Conservation (phyloP, 345 rosid genomes). For the Noccaea bulbosa region DNA sequence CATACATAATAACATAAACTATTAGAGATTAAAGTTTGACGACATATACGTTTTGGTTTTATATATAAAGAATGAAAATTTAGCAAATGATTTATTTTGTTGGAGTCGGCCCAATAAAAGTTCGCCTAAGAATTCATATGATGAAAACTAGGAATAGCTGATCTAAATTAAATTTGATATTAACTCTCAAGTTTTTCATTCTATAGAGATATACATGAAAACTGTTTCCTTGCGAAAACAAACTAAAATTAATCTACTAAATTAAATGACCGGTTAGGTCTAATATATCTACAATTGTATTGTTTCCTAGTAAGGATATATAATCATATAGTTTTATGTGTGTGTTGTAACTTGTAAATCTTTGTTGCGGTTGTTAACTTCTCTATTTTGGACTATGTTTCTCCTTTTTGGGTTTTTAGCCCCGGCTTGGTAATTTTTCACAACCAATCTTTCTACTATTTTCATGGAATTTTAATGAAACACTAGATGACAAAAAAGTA, state of each 20-base stretch:
- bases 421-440: no score
- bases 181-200: background rate
- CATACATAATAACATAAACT: background rate
- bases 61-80: background rate
- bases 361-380: no score
- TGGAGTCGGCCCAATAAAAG: background rate
- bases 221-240: background rate
- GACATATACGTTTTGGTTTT: background rate
- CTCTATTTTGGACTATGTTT: no score
- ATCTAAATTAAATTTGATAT: background rate
- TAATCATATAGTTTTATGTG: no score
- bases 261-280: background rate
- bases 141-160: background rate
- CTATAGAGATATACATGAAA: no score
- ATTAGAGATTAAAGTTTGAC: background rate
- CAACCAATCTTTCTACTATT: no score
- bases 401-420: no score
- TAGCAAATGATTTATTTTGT: background rate
- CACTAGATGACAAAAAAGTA: no score
- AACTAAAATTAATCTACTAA: slow-evolving; percentile 2
- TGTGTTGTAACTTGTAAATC: no score
- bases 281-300: background rate
- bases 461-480: no score
- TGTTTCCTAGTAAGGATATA: no score
- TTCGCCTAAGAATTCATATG: background rate